Conservation (phyloP, 2,329 filamentous ascomycete species). For the Bipolaris sorokiniana region DNA sequence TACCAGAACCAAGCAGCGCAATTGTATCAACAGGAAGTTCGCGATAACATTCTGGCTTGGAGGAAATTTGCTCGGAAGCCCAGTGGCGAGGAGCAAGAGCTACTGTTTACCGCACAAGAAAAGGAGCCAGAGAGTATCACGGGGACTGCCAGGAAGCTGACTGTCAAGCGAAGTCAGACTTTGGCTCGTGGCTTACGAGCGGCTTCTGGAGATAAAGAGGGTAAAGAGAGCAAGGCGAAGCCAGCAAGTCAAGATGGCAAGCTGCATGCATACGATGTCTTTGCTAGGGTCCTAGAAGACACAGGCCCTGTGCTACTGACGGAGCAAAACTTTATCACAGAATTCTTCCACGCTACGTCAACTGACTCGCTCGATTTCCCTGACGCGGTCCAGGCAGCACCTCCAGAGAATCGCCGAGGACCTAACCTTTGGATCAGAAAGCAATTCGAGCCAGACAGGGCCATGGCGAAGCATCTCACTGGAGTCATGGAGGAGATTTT, state of each 20-base stretch:
- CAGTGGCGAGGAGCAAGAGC: slow-evolving; percentile 76
- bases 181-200: slow-evolving; percentile 75
- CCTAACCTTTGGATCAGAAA: slow-evolving; percentile 76
- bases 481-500: slow-evolving; percentile 90
- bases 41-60: slow-evolving; percentile 77
- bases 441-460: slow-evolving; percentile 86
- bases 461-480: slow-evolving; percentile 82
- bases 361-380: slow-evolving; percentile 81
- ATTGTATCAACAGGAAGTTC: slow-evolving; percentile 82
- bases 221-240: slow-evolving; percentile 59
- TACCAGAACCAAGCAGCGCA: slow-evolving; percentile 80
- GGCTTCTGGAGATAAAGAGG: slow-evolving; percentile 67
- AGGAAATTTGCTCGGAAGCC: slow-evolving; percentile 78
- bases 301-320: slow-evolving; percentile 82
- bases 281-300: slow-evolving; percentile 79
- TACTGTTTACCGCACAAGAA: slow-evolving; percentile 89
- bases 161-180: slow-evolving; percentile 92
- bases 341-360: slow-evolving; percentile 94
- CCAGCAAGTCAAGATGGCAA: slow-evolving; percentile 66
- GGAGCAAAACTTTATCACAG: slow-evolving; percentile 96
- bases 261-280: slow-evolving; percentile 79
- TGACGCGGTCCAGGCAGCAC: slow-evolving; percentile 71
- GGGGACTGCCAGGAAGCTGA: slow-evolving; percentile 81
- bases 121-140: slow-evolving; percentile 78
- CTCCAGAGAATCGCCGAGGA: slow-evolving; percentile 71